These are phyloP conservation scores for Apiospora malaysiana DNA, from an alignment of 2,329 filamentous ascomycete species.

Conservation along the genomic window DNA sequence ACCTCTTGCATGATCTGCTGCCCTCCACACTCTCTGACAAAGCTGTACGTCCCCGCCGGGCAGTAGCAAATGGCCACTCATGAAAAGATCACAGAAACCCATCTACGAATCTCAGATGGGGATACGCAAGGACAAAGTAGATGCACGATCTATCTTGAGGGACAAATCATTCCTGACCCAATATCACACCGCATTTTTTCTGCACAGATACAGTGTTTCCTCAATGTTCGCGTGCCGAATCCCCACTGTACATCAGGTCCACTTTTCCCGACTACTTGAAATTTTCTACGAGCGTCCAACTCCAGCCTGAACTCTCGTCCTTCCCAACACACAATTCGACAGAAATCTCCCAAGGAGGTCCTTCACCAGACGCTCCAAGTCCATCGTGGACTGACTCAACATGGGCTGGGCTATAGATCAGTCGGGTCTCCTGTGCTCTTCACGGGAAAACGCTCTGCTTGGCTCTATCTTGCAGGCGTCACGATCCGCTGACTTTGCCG, in stretches of 20 bases:
- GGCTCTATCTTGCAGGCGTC: not conserved
- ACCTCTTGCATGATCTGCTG: too few species aligned
- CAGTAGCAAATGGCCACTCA: not conserved
- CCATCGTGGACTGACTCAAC: not conserved
- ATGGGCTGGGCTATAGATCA: not conserved
- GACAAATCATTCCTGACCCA: not conserved
- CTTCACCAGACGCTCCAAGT: not conserved
- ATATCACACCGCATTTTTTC: not conserved
- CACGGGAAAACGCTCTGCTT: not conserved
- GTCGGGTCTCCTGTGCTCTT: not conserved
- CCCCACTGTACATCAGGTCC: not conserved
- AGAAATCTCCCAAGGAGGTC: not conserved
- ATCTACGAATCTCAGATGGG: not conserved
- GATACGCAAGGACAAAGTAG: not conserved
- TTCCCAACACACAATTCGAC: conserved; percentile 13
- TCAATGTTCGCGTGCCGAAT: not conserved
- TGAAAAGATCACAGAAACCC: not conserved
- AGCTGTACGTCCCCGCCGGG: not conserved
- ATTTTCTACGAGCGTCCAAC: not conserved
- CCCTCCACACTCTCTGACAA: not conserved
- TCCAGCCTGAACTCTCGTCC: not conserved
- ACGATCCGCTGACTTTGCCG: too few species aligned
- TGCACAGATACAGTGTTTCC: not conserved
- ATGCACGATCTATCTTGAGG: not conserved
- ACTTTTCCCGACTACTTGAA: conserved; percentile 2